Percentiles rank a stretch among this genome's conserved stretches.
These are phyloP conservation scores for Peronospora farinosa DNA, from an alignment of 352 stramenopile genomes.

Conservation along the genomic window DNA sequence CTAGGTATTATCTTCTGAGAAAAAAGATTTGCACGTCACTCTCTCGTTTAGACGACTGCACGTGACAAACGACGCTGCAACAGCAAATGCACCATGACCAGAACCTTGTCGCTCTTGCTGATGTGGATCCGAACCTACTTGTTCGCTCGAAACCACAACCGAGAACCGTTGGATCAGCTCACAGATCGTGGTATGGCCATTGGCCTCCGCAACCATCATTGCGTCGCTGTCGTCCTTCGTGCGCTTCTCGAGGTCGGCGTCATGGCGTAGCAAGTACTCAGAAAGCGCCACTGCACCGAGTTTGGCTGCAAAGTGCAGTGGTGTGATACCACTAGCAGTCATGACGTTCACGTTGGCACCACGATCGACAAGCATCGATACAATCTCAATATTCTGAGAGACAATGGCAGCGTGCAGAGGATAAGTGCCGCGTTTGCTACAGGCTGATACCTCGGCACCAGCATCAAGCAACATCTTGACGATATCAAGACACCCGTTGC, in stretches of 20 bases:
- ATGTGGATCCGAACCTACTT: slow-evolving; percentile 20
- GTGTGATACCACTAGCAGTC: slow-evolving; percentile 65
- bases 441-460: slow-evolving; percentile 36
- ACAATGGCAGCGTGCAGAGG: slow-evolving; percentile 63
- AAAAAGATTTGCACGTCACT: too few species aligned
- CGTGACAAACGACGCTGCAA: slow-evolving; percentile 14
- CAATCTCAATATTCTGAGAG: slow-evolving; percentile 56
- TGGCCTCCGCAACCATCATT: slow-evolving; percentile 64
- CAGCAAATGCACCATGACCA: slow-evolving; percentile 34
- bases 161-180: slow-evolving; percentile 57
- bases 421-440: slow-evolving; percentile 52
- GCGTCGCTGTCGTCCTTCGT: slow-evolving; percentile 76
- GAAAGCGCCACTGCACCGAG: slow-evolving; percentile 52
- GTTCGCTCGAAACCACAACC: slow-evolving; percentile 18
- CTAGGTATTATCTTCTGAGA: too few species aligned
- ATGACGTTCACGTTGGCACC: slow-evolving; percentile 66
- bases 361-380: slow-evolving; percentile 53
- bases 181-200: slow-evolving; percentile 58
- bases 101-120: slow-evolving; percentile 31
- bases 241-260: slow-evolving; percentile 56
- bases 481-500: slow-evolving; percentile 52
- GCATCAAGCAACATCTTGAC: slow-evolving; percentile 48
- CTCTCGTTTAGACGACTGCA: too few species aligned
- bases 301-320: slow-evolving; percentile 70
- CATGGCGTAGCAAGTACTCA: slow-evolving; percentile 56